These are phyloP conservation scores for Cryphonectria nitschkei DNA, from an alignment of 2,329 filamentous ascomycete genomes.

Conservation along the genomic window DNA sequence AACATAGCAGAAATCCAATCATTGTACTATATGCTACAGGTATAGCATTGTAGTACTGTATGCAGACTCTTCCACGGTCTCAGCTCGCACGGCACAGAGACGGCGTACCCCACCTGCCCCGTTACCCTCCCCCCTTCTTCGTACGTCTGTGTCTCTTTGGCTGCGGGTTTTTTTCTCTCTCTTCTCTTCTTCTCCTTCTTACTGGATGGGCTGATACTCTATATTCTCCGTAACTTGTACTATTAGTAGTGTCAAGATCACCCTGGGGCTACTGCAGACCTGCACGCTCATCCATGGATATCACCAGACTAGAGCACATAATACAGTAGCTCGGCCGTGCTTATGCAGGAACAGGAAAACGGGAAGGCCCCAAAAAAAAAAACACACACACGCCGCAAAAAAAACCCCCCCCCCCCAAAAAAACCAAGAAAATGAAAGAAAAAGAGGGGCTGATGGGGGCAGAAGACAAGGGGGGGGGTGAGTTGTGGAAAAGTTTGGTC, in stretches of 20 bases:
- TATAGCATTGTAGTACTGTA: background rate
- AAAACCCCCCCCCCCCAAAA: background rate
- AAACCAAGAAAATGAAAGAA: background rate
- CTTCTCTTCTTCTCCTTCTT: background rate
- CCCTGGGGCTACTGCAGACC: background rate
- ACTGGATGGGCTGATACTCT: too few relatives aligned
- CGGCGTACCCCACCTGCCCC: background rate
- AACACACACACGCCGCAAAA: background rate
- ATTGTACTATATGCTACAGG: background rate
- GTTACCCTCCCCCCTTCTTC: background rate
- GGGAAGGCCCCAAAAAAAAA: background rate
- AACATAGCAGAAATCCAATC: too few relatives aligned
- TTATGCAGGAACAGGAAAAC: background rate
- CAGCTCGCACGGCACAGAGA: background rate
- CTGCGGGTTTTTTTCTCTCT: background rate
- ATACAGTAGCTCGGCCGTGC: background rate
- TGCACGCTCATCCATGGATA: background rate
- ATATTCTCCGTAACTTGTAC: too few relatives aligned
- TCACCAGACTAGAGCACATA: background rate
- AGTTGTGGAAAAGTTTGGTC: too few relatives aligned
- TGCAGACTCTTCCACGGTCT: background rate
- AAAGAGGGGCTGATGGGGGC: background rate
- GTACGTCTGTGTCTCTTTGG: background rate
- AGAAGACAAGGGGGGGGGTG: too few relatives aligned
- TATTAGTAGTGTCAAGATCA: background rate